Evolutionary conservation across 164 flowering plant genomes (phyloP), one percentile per base, ranked within the genome.

Genomic region (Berberis thunbergii): DNA sequence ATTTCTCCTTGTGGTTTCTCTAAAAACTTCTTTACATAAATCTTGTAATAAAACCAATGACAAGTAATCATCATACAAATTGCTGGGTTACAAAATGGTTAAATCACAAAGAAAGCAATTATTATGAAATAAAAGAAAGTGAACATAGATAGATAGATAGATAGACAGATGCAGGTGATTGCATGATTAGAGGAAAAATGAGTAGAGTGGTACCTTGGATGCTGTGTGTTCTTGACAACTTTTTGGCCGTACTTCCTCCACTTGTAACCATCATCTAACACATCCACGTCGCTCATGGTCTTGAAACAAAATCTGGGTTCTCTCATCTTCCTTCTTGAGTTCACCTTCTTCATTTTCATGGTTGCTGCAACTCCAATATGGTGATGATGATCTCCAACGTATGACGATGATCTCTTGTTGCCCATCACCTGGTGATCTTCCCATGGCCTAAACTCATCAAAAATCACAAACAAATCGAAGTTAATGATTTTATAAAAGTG

Each of bases 291-390:
- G 63, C 96, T 91, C 75, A 81, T 67, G 67, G 98, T 91, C 79
- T 91, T 86, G 91, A 91, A 91, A 77, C 94, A 83, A 77, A 91
- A 91, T 69, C 98, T 82, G 5, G 96, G 98, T 63, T 91, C 97
- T 67, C 97, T 87, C 44, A 88, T 82, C 69, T 91, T 91, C 69
- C 88, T 87, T 58, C 97, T 86, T 54, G 72, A 61, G 49, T 85
- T 87, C 11, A 81, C 79, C 78, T 86, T 88, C 86, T 91, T 91
- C 94, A 88, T 83, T 78, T 87, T 88, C 81, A 88, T 26, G 26
- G 26, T 67, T 4, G 88, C 60, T 4, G 84, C 66, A 46, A 84
- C 79, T 43, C 82, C 87, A 7, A 86, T 53, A 54, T 67, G 57
- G 26, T 66, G 26, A 40, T 49, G 61, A 59, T 70, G 68, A 7